Evolutionary conservation across 768 basidiomycete genomes (phyloP), one percentile per base, ranked within the genome.

Genomic region (Fistulinella prunicolor): DNA sequence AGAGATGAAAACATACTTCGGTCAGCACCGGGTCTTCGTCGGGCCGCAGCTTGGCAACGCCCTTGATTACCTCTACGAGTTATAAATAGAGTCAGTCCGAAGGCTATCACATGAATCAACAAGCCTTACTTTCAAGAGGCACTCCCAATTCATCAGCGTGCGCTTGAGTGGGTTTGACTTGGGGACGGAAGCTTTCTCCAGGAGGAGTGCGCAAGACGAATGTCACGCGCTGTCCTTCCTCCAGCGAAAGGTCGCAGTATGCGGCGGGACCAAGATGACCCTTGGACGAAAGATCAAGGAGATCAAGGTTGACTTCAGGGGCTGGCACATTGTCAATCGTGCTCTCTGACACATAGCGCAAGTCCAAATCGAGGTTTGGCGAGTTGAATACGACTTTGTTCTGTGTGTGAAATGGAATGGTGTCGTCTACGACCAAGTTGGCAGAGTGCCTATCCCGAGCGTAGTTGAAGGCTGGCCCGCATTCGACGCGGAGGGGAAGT

Each of bases 381-480:
- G 81, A 83, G n/a, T 68, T 70, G 58, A 90, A 92, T 6, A 83
- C 46, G 0, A 73, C 86, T 51, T 83, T 88, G 32, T 77, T 66
- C 38, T 81, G 81, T 20, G 56, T 55, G n/a, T 53, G 54, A 6
- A 45, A 68, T 23, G 68, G 56, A 67, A 73, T 39, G 39, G 78
- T 71, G 59, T 75, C 56, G 58, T 85, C 81, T 16, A 70, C 60
- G 45, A 82, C 54, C 55, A 82, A 72, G 23, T 74, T 64, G 1
- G 87, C 86, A 8, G 74, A 79, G 66, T 98, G 95, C 3, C 73
- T 41, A 40, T 83, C 78, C 12, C 87, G 78, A 1, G 92, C 94
- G 59, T 99, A 99, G 67, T 96, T 86, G 81, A 99, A 99, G 0
- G 94, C 95, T 0, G 95, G 95, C 0, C 91, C 92, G 58, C 91